phyloP scores from a whole-genome alignment of 106 monocot species.

The Dioscorea dumetorum region DNA sequence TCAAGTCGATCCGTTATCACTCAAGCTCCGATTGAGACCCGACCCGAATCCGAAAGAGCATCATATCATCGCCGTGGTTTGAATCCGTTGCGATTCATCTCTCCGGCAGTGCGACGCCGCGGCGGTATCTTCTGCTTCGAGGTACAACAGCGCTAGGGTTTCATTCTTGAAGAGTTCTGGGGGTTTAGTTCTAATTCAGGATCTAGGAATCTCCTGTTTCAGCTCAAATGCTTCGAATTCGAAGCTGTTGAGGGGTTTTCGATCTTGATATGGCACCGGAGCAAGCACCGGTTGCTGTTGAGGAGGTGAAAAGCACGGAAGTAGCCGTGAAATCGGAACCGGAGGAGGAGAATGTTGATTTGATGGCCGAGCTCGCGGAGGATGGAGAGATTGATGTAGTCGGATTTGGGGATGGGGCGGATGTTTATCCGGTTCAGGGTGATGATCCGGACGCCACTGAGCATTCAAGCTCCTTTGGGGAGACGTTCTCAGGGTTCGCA shows the following conservation, averaged over 20 bases:
- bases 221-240: neutral
- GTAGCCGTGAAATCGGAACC: neutral
- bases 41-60: no score
- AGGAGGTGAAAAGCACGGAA: neutral
- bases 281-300: neutral
- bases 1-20: no score
- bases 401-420: neutral
- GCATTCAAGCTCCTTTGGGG: conserved; percentile 54
- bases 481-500: conserved; percentile 33
- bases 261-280: conserved; percentile 1
- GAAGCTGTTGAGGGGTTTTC: neutral
- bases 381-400: conserved; percentile 13
- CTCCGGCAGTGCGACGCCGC: no score
- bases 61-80: no score
- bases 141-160: no score
- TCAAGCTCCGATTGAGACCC: no score
- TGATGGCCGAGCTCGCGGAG: neutral
- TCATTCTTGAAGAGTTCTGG: no score
- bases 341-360: neutral
- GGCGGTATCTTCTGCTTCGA: no score
- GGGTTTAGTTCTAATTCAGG: no score
- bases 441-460: conserved; percentile 36
- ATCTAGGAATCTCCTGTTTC: no score
- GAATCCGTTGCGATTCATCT: no score
- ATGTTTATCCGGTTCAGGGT: neutral